These are phyloP conservation scores for Penicillium bovifimosum DNA, from an alignment of 495 filamentous ascomycete genomes.

Conservation along the genomic window DNA sequence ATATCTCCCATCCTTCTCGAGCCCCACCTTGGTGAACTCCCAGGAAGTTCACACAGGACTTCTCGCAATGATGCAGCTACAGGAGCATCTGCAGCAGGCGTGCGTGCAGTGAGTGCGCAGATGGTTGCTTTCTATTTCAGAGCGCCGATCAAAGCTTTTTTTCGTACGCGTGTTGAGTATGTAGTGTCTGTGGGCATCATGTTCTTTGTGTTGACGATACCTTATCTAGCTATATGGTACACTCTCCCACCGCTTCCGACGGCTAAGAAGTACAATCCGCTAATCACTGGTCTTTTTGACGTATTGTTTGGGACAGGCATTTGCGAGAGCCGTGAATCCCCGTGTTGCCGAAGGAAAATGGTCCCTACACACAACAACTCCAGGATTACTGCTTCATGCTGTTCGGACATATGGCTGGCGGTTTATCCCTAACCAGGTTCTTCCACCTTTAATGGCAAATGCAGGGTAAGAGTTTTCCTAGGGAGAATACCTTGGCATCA, in stretches of 20 bases:
- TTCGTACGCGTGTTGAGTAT: conserved; percentile 83
- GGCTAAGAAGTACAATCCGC: conserved; percentile 11
- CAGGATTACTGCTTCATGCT: conserved; percentile 72
- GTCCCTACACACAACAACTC: conserved; percentile 70
- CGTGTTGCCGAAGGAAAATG: conserved; percentile 50
- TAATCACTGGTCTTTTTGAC: conserved; percentile 12
- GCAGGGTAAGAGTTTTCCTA: conserved; percentile 43
- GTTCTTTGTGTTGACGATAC: conserved; percentile 14
- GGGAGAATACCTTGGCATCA: not conserved
- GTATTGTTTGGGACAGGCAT: conserved; percentile 40
- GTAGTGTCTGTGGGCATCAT: conserved; percentile 15
- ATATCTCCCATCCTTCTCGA: conserved; percentile 20
- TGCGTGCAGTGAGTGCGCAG: conserved; percentile 73
- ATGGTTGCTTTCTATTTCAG: conserved; percentile 83
- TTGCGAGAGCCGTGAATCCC: conserved; percentile 65
- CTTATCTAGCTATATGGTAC: conserved; percentile 54
- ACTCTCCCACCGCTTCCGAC: not conserved
- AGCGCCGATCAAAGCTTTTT: conserved; percentile 84
- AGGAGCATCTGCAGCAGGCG: conserved; percentile 67
- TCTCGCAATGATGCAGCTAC: conserved; percentile 68
- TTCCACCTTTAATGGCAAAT: conserved; percentile 83
- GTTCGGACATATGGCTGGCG: conserved; percentile 76
- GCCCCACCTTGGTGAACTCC: conserved; percentile 16
- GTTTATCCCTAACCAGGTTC: conserved; percentile 80
- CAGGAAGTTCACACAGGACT: conserved; percentile 24